phyloP scores from a whole-genome alignment of 208 protist genomes.

The Strigomonas culicis region DNA sequence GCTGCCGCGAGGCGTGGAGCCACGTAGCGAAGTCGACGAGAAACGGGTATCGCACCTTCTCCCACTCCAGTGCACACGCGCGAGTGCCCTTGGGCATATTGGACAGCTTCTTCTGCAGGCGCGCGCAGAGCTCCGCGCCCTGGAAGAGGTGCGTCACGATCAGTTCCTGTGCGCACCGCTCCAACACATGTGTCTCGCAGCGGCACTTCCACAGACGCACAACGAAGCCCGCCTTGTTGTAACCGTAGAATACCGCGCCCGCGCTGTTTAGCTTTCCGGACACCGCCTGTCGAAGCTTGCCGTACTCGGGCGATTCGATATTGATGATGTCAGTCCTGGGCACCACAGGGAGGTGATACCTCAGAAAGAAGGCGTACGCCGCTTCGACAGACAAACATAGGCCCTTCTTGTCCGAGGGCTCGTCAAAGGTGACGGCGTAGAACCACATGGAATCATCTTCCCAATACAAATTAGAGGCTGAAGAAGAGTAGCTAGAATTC shows the following conservation, averaged over 20 bases:
- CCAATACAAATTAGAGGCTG: background rate
- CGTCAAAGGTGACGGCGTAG: conserved; percentile 61
- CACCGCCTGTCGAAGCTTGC: conserved; percentile 26
- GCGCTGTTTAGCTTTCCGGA: conserved; percentile 39
- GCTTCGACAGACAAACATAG: conserved; percentile 47
- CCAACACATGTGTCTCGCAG: conserved; percentile 44
- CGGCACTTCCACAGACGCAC: conserved; percentile 77
- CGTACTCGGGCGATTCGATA: conserved; percentile 38
- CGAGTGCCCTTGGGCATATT: conserved; percentile 42
- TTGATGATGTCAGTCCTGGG: conserved; percentile 13
- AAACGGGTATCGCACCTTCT: conserved; percentile 41
- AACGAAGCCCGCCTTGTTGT: conserved; percentile 29
- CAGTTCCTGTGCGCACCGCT: conserved; percentile 69
- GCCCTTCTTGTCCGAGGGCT: conserved; percentile 23
- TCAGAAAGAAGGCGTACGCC: conserved; percentile 32
- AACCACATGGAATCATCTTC: conserved; percentile 39
- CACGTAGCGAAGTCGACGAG: conserved; percentile 59
- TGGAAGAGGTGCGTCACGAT: conserved; percentile 62
- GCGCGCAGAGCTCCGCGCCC: conserved; percentile 30
- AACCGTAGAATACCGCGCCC: conserved; percentile 77
- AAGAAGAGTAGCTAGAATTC: background rate
- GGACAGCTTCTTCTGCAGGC: conserved; percentile 57
- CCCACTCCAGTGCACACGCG: conserved; percentile 43
- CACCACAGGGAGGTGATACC: conserved; percentile 39
- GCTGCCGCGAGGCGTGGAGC: conserved; percentile 53